Base-by-base conservation (phyloP, 495 filamentous ascomycete genomes). In the Trichoderma parareesei region DNA sequence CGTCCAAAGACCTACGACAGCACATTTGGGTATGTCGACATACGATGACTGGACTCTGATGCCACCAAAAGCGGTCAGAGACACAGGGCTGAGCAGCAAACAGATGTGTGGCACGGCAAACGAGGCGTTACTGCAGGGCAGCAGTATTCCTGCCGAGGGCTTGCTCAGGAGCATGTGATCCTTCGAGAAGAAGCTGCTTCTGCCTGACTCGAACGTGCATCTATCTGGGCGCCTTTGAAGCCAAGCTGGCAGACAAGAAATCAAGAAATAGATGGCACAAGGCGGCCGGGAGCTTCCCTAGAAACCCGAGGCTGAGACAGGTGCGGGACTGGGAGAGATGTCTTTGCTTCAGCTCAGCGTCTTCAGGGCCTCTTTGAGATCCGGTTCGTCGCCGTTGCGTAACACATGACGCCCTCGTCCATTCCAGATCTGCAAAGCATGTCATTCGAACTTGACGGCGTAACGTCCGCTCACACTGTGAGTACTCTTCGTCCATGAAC, bases 331-430 rank as follows among this genome's bases (percentile, higher is more conserved):
- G 5, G 46, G 16, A 49, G n/a, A 49, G 20, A 18, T 18, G 46
- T 27, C 18, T 49, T 49, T 49, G 16, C 46, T 20, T n/a, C 18
- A 49, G n/a, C n/a, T 49, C 46, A 49, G 20, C 9, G 7, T 4
- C 46, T 49, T 20, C 9, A n/a, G 3, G 9, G n/a, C 6, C 18
- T 49, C n/a, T 18, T 18, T 18, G 16, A 18, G 8, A 27, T 49
- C 5, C 18, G n/a, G 2, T n/a, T 49, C 46, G 46, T 49, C 46
- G 18, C n/a, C 46, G 46, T 18, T 9, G 46, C 46, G 46, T 49
- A 49, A 49, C 46, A 49, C 46, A 49, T 49, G 46, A 49, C 46
- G 46, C 46, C 46, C 46, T 16, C 46, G 9, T 49, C 20, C 46
- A 49, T 18, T 20, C 16, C 46, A 18, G 46, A 49, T 20, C 18